Percentiles rank a stretch among this genome's conserved stretches.
Evolutionary conservation across 2,329 filamentous ascomycete genomes (phyloP).

Genomic region (Laburnicola sp.): DNA sequence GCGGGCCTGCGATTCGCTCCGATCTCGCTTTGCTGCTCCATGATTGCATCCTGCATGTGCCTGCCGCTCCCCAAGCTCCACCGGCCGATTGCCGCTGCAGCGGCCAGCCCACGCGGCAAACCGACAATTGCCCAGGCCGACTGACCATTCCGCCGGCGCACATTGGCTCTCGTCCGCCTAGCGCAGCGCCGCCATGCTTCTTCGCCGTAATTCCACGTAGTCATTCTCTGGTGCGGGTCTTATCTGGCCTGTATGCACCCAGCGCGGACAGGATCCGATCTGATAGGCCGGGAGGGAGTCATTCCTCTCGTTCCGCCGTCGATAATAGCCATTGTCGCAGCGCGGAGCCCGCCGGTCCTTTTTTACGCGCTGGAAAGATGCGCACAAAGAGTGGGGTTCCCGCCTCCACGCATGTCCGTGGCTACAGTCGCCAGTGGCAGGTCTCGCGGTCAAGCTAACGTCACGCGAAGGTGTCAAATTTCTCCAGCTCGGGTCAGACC

Average conservation of each 20-base stretch:
- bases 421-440: neutral
- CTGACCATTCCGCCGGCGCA: slow-evolving; percentile 16
- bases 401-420: neutral
- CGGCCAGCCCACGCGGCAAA: slow-evolving; percentile 28
- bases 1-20: slow-evolving; percentile 30
- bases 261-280: slow-evolving; percentile 21
- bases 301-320: slow-evolving; percentile 28
- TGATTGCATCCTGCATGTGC: slow-evolving; percentile 31
- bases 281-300: slow-evolving; percentile 32
- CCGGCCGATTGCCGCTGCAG: slow-evolving; percentile 35
- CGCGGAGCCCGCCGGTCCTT: slow-evolving; percentile 9
- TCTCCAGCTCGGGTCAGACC: slow-evolving; percentile 33
- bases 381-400: slow-evolving; percentile 5
- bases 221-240: slow-evolving; percentile 32
- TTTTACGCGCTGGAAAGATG: neutral
- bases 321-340: slow-evolving; percentile 20
- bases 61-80: slow-evolving; percentile 36
- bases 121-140: slow-evolving; percentile 11
- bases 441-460: slow-evolving; percentile 5
- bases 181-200: slow-evolving; percentile 24
- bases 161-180: slow-evolving; percentile 34
- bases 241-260: slow-evolving; percentile 33
- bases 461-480: slow-evolving; percentile 16
- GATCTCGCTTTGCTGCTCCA: slow-evolving; percentile 34
- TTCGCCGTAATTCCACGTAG: slow-evolving; percentile 40